These are phyloP conservation scores for Malassezia equina DNA, from an alignment of 1,284 basidiomycete genomes.

Conservation along the genomic window DNA sequence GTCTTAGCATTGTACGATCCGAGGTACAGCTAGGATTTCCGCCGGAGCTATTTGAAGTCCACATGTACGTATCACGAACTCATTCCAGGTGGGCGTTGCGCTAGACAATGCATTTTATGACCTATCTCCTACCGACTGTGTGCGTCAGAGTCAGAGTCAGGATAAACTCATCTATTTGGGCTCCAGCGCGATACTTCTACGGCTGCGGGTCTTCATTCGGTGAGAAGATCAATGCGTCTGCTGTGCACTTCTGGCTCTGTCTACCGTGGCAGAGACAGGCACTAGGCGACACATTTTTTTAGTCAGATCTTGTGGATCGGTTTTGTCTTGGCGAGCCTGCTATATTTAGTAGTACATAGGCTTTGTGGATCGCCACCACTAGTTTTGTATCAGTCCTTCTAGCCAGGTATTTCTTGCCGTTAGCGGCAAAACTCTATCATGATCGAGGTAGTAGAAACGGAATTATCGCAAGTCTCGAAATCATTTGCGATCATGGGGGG, in stretches of 20 bases:
- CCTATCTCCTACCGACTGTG: no score
- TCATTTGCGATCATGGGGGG: constrained; percentile 38
- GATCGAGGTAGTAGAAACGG: constrained; percentile 27
- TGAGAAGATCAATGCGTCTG: constrained; percentile 13
- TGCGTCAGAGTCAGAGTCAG: not conserved
- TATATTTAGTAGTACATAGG: not conserved
- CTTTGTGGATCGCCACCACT: no score
- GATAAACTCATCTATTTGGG: constrained; percentile 17
- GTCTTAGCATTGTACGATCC: constrained; percentile 32
- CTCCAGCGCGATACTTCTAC: constrained; percentile 8
- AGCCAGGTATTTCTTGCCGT: not conserved
- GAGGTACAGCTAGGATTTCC: constrained; percentile 42
- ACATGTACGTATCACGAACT: constrained; percentile 29
- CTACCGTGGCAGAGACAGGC: not conserved
- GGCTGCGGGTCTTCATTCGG: constrained; percentile 17
- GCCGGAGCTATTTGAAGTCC: constrained; percentile 42
- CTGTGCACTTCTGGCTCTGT: not conserved
- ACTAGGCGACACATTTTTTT: not conserved
- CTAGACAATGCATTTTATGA: not conserved
- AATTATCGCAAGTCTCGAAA: constrained; percentile 38
- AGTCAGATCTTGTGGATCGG: not conserved
- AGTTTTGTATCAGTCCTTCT: no score
- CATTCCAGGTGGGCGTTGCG: constrained; percentile 17
- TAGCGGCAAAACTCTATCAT: not conserved
- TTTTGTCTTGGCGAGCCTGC: not conserved